Evolutionary conservation across 2,329 filamentous ascomycete genomes (phyloP).

Genomic region (Elsinoe ampelina): DNA sequence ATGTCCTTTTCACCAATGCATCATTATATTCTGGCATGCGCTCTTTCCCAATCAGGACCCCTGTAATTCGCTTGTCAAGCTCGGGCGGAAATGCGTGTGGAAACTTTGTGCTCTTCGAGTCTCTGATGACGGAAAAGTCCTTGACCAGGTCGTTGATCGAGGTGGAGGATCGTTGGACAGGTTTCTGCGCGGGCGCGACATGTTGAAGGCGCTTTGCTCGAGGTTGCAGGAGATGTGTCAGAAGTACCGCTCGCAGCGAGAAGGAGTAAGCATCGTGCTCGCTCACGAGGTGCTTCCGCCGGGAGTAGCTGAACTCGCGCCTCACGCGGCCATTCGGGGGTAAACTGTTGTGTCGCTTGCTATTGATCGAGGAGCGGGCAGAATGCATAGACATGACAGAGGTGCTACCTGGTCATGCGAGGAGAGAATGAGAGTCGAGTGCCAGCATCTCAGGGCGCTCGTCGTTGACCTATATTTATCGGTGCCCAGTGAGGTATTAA

Average conservation of each 20-base stretch:
- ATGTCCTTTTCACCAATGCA: conserved; percentile 81
- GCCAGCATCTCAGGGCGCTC: conserved; percentile 11
- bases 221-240: conserved; percentile 87
- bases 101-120: conserved; percentile 61
- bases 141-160: conserved; percentile 76
- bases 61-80: conserved; percentile 68
- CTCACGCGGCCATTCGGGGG: conserved; percentile 31
- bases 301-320: conserved; percentile 31
- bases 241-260: conserved; percentile 80
- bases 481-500: background rate
- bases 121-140: conserved; percentile 63
- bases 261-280: conserved; percentile 82
- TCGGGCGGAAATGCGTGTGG: conserved; percentile 62
- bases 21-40: conserved; percentile 82
- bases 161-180: conserved; percentile 59
- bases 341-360: conserved; percentile 35
- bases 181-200: conserved; percentile 51
- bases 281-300: conserved; percentile 30
- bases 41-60: conserved; percentile 73
- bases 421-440: background rate
- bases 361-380: conserved; percentile 26
- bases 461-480: background rate
- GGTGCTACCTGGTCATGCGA: conserved; percentile 2
- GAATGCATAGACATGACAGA: conserved; percentile 24
- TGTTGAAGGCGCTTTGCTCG: conserved; percentile 84